Conservation (phyloP, 2,329 filamentous ascomycete genomes). For the Huntiella moniliformis region DNA sequence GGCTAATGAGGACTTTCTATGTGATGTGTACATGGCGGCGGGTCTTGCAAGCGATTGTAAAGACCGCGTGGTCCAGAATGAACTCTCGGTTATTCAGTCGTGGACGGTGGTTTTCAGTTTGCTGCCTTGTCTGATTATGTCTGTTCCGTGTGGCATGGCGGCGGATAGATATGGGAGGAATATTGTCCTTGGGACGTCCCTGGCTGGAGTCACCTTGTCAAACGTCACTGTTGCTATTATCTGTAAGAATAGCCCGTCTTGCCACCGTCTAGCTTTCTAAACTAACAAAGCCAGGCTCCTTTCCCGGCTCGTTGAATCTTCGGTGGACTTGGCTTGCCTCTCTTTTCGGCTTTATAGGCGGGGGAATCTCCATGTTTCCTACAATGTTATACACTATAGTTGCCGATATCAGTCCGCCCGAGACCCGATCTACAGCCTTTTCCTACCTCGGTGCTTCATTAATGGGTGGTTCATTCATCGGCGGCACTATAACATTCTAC, state of each 20-base stretch:
- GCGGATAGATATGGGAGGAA: slow-evolving; percentile 13
- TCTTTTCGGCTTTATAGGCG: slow-evolving; percentile 13
- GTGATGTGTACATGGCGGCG: not conserved
- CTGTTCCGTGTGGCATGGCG: slow-evolving; percentile 13
- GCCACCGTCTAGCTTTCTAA: not conserved
- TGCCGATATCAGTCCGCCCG: slow-evolving; percentile 10
- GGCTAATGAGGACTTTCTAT: slow-evolving; percentile 11
- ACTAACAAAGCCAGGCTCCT: slow-evolving; percentile 4
- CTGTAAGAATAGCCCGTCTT: slow-evolving; percentile 8
- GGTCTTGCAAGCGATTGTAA: slow-evolving; percentile 12
- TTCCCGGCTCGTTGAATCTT: slow-evolving; percentile 11
- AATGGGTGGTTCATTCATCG: slow-evolving; percentile 12
- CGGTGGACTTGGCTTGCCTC: slow-evolving; percentile 12
- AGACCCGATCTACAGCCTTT: slow-evolving; percentile 13
- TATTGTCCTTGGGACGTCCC: slow-evolving; percentile 11
- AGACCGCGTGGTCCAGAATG: slow-evolving; percentile 13
- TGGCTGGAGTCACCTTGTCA: slow-evolving; percentile 10
- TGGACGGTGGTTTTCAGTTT: slow-evolving; percentile 13
- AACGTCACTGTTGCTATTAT: slow-evolving; percentile 8
- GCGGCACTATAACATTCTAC: slow-evolving; percentile 13
- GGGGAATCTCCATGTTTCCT: slow-evolving; percentile 12
- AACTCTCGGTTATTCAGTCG: slow-evolving; percentile 13
- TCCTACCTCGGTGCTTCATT: slow-evolving; percentile 12
- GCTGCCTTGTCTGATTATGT: slow-evolving; percentile 12
- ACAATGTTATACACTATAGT: slow-evolving; percentile 14